These are phyloP conservation scores for Microcyclosporella mali DNA, from an alignment of 2,329 filamentous ascomycete species.

Conservation along the genomic window DNA sequence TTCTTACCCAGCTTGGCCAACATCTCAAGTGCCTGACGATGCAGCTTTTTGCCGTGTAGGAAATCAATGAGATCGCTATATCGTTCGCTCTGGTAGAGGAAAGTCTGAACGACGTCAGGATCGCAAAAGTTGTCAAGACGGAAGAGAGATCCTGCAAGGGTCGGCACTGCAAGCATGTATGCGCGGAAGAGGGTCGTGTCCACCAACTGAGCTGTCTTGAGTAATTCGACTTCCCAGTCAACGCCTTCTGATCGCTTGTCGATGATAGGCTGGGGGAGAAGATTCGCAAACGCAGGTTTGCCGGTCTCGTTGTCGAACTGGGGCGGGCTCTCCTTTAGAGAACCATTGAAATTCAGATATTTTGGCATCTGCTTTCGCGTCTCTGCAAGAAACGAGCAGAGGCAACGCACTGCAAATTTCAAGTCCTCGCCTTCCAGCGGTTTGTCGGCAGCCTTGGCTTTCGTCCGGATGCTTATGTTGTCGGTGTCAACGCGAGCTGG, in stretches of 20 bases:
- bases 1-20: constrained; percentile 70
- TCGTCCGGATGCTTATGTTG: constrained; percentile 47
- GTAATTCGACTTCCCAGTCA: constrained; percentile 65
- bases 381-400: constrained; percentile 83
- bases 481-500: constrained; percentile 53
- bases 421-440: constrained; percentile 74
- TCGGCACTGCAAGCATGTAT: constrained; percentile 87
- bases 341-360: constrained; percentile 54
- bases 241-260: constrained; percentile 33
- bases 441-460: constrained; percentile 42
- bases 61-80: constrained; percentile 98
- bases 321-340: constrained; percentile 51
- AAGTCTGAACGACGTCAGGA: constrained; percentile 88
- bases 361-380: constrained; percentile 62
- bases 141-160: constrained; percentile 81
- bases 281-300: constrained; percentile 40
- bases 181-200: constrained; percentile 92
- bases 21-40: constrained; percentile 77
- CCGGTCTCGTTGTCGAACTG: constrained; percentile 35
- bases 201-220: constrained; percentile 72
- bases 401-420: constrained; percentile 69
- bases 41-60: constrained; percentile 88
- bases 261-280: constrained; percentile 27
- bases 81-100: constrained; percentile 76
- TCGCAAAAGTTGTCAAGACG: constrained; percentile 97